Conservation (phyloP, 352 stramenopile genomes). For the Elongisporangium prolatum region DNA sequence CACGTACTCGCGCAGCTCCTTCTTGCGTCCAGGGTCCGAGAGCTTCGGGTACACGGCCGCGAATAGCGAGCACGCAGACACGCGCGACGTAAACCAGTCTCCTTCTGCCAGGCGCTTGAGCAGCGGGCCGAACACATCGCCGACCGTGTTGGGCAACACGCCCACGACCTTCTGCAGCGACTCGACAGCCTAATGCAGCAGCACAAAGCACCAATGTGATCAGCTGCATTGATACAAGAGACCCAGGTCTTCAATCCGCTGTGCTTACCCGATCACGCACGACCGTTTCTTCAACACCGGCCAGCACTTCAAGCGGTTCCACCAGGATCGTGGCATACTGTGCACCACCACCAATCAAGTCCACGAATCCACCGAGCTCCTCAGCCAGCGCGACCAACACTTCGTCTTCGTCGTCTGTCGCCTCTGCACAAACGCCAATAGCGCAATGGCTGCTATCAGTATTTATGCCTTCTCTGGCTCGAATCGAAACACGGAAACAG, state of each 20-base stretch:
- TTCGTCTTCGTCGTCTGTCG: conserved; percentile 93
- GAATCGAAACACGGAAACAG: background rate
- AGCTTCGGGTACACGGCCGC: conserved; percentile 67
- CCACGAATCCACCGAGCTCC: conserved; percentile 88
- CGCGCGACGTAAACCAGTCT: conserved; percentile 88
- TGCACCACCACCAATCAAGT: conserved; percentile 68
- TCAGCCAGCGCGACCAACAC: conserved; percentile 90
- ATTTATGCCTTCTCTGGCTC: conserved; percentile 2
- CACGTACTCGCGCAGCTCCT: conserved; percentile 81
- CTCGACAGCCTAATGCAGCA: conserved; percentile 37
- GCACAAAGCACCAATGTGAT: background rate
- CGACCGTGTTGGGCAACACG: conserved; percentile 46
- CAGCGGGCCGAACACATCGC: conserved; percentile 67
- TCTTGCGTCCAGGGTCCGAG: conserved; percentile 54
- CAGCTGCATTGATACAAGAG: background rate
- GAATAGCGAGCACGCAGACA: conserved; percentile 84
- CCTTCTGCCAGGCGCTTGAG: conserved; percentile 74
- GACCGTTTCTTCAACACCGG: conserved; percentile 92
- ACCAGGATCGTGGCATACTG: conserved; percentile 67
- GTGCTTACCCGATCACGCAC: conserved; percentile 73
- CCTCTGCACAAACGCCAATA: conserved; percentile 28
- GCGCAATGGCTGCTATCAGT: conserved; percentile 5
- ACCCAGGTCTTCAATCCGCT: background rate
- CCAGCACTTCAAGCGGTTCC: conserved; percentile 89
- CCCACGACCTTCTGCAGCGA: conserved; percentile 71